Conservation (phyloP, 2,329 filamentous ascomycete genomes). For the Aureobasidium vineae region DNA sequence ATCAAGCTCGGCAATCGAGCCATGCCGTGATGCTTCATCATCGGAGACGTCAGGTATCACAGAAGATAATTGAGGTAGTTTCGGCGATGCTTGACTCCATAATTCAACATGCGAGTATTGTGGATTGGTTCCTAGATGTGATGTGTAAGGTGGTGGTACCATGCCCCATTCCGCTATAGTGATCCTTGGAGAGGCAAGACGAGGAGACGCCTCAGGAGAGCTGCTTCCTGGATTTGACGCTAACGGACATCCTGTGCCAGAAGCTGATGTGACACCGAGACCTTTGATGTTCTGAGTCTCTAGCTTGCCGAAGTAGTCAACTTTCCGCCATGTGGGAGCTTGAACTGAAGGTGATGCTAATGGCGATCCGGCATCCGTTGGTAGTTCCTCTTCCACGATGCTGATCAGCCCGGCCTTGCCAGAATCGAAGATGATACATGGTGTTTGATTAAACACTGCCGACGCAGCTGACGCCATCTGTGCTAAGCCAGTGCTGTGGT, state of each 20-base stretch:
- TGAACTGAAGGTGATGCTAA: not conserved
- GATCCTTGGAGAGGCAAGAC: not conserved
- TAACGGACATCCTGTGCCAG: not conserved
- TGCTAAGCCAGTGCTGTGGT: slow-evolving; percentile 6
- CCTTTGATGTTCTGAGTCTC: not conserved
- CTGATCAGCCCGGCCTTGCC: not conserved
- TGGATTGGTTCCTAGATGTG: not conserved
- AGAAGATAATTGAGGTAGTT: not conserved
- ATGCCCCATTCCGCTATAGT: not conserved
- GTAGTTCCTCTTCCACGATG: slow-evolving; percentile 12
- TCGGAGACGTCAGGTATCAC: slow-evolving; percentile 15
- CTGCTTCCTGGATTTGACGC: not conserved
- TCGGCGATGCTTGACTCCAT: not conserved
- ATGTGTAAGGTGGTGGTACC: not conserved
- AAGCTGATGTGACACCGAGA: not conserved
- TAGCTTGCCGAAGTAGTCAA: not conserved
- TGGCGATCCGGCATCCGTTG: not conserved
- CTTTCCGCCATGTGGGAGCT: not conserved
- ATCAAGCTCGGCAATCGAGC: slow-evolving; percentile 4
- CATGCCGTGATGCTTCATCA: slow-evolving; percentile 1
- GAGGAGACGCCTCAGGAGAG: not conserved
- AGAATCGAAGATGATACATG: slow-evolving; percentile 2
- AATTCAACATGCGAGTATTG: no score
- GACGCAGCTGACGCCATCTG: slow-evolving; percentile 10
- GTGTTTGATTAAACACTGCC: not conserved